Evolutionary conservation across 2,329 filamentous ascomycete species (phyloP), one percentile per base, ranked within the genome.

Genomic region (Fusarium virguliforme): DNA sequence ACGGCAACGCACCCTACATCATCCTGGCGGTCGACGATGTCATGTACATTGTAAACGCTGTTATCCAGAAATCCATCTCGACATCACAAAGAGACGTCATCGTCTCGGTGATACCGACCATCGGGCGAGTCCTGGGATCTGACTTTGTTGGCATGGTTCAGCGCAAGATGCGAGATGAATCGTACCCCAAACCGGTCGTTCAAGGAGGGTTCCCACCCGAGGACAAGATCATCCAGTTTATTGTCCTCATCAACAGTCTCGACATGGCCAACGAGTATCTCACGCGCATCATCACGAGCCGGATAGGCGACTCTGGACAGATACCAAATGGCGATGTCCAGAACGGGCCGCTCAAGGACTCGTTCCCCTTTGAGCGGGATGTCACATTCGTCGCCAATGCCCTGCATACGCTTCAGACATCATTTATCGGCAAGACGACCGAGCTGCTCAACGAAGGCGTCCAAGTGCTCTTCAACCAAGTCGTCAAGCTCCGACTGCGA

Each of bases 91-190:
- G 91, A 72, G 87, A 91, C 18, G 90, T 97, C 4, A 88, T 97
- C 24, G 89, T 89, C 43, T 93, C 89, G 62, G 92, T 97, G 7
- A 83, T 98, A 28, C 92, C 94, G 3, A 92, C 91, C 0, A 85
- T 98, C 6, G 89, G 92, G 18, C 89, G 94, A 35, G 91, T 99
- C 1, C 87, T 99, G 4, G 90, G 92, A 32, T 90, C 91, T 4
- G 96, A 99, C 80, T 99, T 98, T 79, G 91, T 98, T 71, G 94
- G 94, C 75, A 98, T 99, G 94, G 91, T 97, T 40, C 95, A 98
- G 80, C 91, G 95, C 64, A 97, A 97, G 82, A 98, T 99, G 96
- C 90, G 94, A 48, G 94, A 98, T 79, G 96, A 99, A 80, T 92
- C 91, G 68, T 98, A 98, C 77, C 96, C 95, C 0, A 94, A 92